Conservation (phyloP, 78 protist species). For the Dictyostelium brefeldianum region DNA sequence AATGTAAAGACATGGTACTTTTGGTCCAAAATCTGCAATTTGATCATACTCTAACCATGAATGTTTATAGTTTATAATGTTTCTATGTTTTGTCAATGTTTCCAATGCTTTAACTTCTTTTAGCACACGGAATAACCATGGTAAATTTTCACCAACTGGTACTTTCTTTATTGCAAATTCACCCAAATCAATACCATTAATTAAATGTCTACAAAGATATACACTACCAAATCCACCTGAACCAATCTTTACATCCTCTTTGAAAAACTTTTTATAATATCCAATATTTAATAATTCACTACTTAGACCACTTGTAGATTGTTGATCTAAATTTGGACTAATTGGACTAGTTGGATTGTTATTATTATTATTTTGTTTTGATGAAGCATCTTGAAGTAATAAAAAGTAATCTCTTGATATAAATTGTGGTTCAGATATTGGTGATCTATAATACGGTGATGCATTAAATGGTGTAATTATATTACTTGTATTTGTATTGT, state of each 20-base stretch:
- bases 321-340: not conserved
- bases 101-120: constrained; percentile 85
- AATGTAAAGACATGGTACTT: constrained; percentile 86
- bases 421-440: constrained; percentile 3
- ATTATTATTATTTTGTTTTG: not conserved
- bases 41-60: constrained; percentile 86
- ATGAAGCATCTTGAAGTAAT: constrained; percentile 16
- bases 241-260: constrained; percentile 68
- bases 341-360: not conserved
- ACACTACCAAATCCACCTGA: constrained; percentile 86
- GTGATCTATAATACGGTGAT: not conserved
- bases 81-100: constrained; percentile 83
- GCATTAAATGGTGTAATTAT: constrained; percentile 5
- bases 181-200: constrained; percentile 84
- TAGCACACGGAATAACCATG: constrained; percentile 79
- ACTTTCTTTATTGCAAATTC: constrained; percentile 87
- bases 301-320: not conserved
- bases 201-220: constrained; percentile 75
- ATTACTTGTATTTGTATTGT: not conserved
- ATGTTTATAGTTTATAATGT: constrained; percentile 87
- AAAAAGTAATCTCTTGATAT: constrained; percentile 75
- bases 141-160: constrained; percentile 86
- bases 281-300: constrained; percentile 75
- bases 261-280: constrained; percentile 70
- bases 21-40: constrained; percentile 84